A percentile compares a stretch with the other conserved stretches of the same genome.
Conservation (phyloP, 768 basidiomycete species). For the Podaxis sp. region DNA sequence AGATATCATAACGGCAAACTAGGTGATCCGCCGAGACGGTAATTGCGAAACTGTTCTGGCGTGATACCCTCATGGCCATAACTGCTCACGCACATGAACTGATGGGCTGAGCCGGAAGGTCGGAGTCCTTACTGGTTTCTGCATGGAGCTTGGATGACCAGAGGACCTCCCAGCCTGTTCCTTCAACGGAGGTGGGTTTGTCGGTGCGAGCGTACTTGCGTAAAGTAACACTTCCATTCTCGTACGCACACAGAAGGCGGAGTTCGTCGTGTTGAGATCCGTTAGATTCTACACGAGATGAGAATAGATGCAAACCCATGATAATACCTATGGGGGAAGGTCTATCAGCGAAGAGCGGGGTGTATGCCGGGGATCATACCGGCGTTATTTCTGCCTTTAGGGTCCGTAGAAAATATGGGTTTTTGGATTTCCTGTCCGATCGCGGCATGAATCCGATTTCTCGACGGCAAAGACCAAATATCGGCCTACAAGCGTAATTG, state of each 20-base stretch:
- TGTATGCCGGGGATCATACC: conserved; percentile 36
- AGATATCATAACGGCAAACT: conserved; percentile 61
- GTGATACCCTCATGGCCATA: conserved; percentile 82
- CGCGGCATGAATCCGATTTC: conserved; percentile 77
- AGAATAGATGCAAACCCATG: conserved; percentile 81
- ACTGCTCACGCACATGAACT: conserved; percentile 41
- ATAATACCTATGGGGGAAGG: conserved; percentile 63
- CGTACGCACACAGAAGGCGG: conserved; percentile 74
- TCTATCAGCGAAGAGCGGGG: background rate
- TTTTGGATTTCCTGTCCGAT: conserved; percentile 60
- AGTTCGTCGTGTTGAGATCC: conserved; percentile 41
- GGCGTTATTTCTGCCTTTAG: conserved; percentile 53
- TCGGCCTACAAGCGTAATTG: conserved; percentile 61
- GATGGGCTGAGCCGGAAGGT: background rate
- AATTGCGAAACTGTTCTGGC: conserved; percentile 57
- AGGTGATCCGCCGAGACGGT: conserved; percentile 88
- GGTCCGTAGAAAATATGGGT: conserved; percentile 39
- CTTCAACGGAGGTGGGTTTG: conserved; percentile 58
- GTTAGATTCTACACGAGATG: conserved; percentile 26
- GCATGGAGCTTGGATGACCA: conserved; percentile 71
- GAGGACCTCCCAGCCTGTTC: conserved; percentile 68
- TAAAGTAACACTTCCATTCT: conserved; percentile 83
- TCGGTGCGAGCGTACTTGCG: conserved; percentile 47
- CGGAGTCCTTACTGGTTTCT: conserved; percentile 59
- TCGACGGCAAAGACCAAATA: conserved; percentile 76